Evolutionary conservation across 129 eudicot species (phyloP).

Genomic region (Gnaphalium uliginosum): DNA sequence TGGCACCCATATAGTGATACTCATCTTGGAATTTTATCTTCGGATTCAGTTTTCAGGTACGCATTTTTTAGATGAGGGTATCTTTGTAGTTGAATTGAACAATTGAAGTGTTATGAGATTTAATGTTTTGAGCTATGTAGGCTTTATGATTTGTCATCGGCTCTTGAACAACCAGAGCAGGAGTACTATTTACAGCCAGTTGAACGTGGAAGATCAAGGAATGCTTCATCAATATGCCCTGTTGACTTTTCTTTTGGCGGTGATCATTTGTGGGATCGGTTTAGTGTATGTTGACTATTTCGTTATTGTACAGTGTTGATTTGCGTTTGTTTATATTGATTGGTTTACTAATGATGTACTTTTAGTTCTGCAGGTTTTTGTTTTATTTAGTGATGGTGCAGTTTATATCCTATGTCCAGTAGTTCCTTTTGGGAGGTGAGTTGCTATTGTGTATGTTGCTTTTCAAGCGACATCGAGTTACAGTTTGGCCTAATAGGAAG

Average conservation of each 20-base stretch:
- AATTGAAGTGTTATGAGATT: constrained; percentile 1
- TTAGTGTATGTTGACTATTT: constrained; percentile 60
- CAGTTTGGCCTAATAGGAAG: no score
- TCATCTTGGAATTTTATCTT: constrained; percentile 81
- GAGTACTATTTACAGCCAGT: constrained; percentile 89
- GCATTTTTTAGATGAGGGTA: background rate
- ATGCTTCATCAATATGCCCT: constrained; percentile 86
- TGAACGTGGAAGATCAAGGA: constrained; percentile 65
- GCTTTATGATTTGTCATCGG: constrained; percentile 77
- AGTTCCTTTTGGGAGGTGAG: constrained; percentile 90
- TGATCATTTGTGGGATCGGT: constrained; percentile 95
- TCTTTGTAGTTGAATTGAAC: constrained; percentile 5
- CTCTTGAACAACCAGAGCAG: constrained; percentile 74
- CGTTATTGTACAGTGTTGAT: background rate
- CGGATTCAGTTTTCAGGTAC: constrained; percentile 96
- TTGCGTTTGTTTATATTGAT: constrained; percentile 5
- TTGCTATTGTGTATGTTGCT: background rate
- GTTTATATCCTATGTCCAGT: constrained; percentile 91
- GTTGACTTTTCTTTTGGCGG: constrained; percentile 92
- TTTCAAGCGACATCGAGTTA: background rate
- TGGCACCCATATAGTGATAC: constrained; percentile 96
- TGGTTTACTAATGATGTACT: background rate
- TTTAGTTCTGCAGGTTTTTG: constrained; percentile 67
- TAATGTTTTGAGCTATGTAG: constrained; percentile 41
- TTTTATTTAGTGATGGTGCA: constrained; percentile 87